Evolutionary conservation across 345 rosid genomes (phyloP).

Genomic region (Abelmoschus esculentus): DNA sequence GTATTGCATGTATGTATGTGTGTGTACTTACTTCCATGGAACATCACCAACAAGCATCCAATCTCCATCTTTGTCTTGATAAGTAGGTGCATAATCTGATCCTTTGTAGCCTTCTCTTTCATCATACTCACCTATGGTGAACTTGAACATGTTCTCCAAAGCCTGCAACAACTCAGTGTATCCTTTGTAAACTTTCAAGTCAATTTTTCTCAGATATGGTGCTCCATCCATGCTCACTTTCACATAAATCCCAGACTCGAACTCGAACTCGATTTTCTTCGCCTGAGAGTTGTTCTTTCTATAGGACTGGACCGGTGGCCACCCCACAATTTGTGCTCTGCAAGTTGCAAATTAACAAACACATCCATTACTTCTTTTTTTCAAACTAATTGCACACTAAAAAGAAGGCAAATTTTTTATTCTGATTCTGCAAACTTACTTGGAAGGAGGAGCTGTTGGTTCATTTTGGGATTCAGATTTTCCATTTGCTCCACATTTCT

Average conservation of each 20-base stretch:
- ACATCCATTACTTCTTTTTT: neutral
- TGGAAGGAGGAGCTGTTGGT: slow-evolving; percentile 39
- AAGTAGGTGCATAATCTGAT: slow-evolving; percentile 62
- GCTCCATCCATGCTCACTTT: slow-evolving; percentile 94
- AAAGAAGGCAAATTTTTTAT: neutral
- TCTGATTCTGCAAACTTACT: slow-evolving; percentile 39
- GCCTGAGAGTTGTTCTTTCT: slow-evolving; percentile 42
- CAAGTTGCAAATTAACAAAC: neutral
- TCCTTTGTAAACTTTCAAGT: slow-evolving; percentile 47
- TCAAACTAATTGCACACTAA: neutral
- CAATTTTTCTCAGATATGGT: slow-evolving; percentile 75
- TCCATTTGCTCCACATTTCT: slow-evolving; percentile 14
- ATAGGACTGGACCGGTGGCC: slow-evolving; percentile 71
- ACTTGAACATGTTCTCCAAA: slow-evolving; percentile 64
- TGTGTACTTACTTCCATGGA: slow-evolving; percentile 54
- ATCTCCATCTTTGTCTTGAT: slow-evolving; percentile 81
- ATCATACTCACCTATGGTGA: slow-evolving; percentile 51
- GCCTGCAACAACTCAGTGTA: slow-evolving; percentile 54
- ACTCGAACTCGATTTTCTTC: slow-evolving; percentile 42
- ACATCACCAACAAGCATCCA: slow-evolving; percentile 91
- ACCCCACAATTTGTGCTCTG: slow-evolving; percentile 70
- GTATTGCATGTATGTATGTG: neutral
- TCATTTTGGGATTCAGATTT: slow-evolving; percentile 15
- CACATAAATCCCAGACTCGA: slow-evolving; percentile 28
- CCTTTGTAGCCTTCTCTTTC: slow-evolving; percentile 76